These are phyloP conservation scores for Lichina pygmaea DNA, from an alignment of 495 filamentous ascomycete genomes.

Conservation along the genomic window DNA sequence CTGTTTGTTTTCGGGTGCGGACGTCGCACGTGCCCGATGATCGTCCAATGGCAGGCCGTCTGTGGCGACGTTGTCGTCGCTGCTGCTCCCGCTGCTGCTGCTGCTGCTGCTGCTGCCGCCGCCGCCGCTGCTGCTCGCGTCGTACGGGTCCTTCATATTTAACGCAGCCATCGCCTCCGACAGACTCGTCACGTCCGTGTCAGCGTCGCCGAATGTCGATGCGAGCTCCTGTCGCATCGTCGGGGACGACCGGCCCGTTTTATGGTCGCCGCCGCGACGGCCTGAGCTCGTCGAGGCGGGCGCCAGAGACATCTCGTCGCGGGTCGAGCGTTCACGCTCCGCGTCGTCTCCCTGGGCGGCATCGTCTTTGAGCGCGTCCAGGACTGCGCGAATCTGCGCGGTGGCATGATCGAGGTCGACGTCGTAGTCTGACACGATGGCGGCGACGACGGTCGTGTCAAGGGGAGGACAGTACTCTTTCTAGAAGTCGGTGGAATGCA, in stretches of 20 bases:
- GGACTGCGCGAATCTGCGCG: conserved; percentile 19
- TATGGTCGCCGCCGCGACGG: too few species aligned
- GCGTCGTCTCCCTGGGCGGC: conserved; percentile 37
- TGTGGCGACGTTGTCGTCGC: background rate
- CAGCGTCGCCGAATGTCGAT: background rate
- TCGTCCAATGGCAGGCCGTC: conserved; percentile 4
- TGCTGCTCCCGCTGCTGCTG: background rate
- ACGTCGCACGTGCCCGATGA: conserved; percentile 6
- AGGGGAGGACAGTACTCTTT: conserved; percentile 32
- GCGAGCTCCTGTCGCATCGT: too few species aligned
- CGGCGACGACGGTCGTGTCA: conserved; percentile 34
- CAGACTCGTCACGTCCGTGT: conserved; percentile 4
- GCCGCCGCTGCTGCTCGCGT: background rate
- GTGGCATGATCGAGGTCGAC: conserved; percentile 21
- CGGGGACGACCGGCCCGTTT: too few species aligned
- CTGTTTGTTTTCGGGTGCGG: conserved; percentile 24
- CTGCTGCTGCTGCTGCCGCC: background rate
- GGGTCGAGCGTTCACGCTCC: conserved; percentile 57
- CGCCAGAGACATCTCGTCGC: conserved; percentile 14
- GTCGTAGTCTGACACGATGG: conserved; percentile 40
- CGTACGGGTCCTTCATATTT: conserved; percentile 5
- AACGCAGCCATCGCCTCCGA: conserved; percentile 3
- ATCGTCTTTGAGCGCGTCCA: conserved; percentile 29
- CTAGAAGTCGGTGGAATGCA: conserved; percentile 7
- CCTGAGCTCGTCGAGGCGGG: too few species aligned